These are phyloP conservation scores for Salix exigua DNA, from an alignment of 345 rosid species.

Conservation along the genomic window DNA sequence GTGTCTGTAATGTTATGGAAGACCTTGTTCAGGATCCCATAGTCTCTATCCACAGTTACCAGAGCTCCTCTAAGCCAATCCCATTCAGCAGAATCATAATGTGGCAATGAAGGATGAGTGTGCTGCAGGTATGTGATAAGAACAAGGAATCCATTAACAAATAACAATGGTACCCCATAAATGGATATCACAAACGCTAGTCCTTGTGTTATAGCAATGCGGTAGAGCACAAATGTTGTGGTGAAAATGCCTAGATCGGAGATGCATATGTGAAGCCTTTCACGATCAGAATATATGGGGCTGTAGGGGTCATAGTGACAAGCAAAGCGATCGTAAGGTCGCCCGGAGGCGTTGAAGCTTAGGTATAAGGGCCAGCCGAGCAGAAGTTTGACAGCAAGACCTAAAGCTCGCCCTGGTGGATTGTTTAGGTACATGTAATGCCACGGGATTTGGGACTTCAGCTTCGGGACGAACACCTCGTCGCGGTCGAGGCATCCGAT, in stretches of 20 bases:
- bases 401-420: constrained; percentile 39
- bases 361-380: constrained; percentile 53
- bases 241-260: constrained; percentile 6
- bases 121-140: constrained; percentile 15
- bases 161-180: constrained; percentile 5
- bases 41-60: constrained; percentile 20
- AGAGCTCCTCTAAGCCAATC: constrained; percentile 23
- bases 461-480: constrained; percentile 22
- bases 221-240: neutral
- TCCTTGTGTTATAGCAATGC: neutral
- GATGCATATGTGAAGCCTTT: constrained; percentile 10
- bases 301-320: constrained; percentile 42
- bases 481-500: constrained; percentile 8
- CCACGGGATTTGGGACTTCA: constrained; percentile 33
- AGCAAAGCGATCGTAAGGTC: constrained; percentile 41
- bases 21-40: constrained; percentile 1
- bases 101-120: constrained; percentile 17
- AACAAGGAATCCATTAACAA: constrained; percentile 12
- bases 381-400: constrained; percentile 31
- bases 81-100: constrained; percentile 18
- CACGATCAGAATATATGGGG: constrained; percentile 11
- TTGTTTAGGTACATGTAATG: constrained; percentile 38
- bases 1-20: neutral
- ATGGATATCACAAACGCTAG: constrained; percentile 1
- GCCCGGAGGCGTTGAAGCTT: constrained; percentile 44